Evolutionary conservation across 139 green algal genomes (phyloP).

Genomic region (Volvox reticuliferus): DNA sequence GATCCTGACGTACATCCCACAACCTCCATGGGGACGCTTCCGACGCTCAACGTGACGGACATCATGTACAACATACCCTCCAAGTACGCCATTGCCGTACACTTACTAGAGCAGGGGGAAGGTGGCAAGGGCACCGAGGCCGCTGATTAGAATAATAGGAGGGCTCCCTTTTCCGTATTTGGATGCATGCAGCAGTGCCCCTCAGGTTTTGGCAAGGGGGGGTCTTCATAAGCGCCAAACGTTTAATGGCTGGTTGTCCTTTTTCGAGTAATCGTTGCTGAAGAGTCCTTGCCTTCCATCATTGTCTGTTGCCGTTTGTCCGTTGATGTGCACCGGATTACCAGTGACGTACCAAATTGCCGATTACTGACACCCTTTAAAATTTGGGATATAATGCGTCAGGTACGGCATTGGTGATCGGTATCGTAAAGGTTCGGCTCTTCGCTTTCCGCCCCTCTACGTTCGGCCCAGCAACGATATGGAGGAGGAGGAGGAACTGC

Average conservation of each 20-base stretch:
- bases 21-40: slow-evolving; percentile 13
- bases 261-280: no score
- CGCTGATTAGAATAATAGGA: no score
- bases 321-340: no score
- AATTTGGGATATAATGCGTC: not conserved
- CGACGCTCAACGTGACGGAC: slow-evolving; percentile 29
- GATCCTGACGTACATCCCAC: slow-evolving; percentile 33
- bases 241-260: no score
- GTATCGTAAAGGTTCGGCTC: slow-evolving; percentile 39
- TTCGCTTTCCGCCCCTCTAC: slow-evolving; percentile 39
- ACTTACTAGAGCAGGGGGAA: not conserved
- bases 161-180: no score
- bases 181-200: no score
- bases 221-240: no score
- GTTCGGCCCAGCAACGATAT: slow-evolving; percentile 45
- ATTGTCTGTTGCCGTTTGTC: no score
- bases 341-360: no score
- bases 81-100: slow-evolving; percentile 19
- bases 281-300: no score
- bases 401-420: slow-evolving; percentile 46
- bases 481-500: slow-evolving; percentile 46
- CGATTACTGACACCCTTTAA: not conserved
- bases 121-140: no score
- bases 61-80: slow-evolving; percentile 52
- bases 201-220: no score